A percentile compares a stretch with the other conserved stretches of the same genome.
Evolutionary conservation across 257 asterid genomes (phyloP).

Genomic region (Solanum corneliomulleri): DNA sequence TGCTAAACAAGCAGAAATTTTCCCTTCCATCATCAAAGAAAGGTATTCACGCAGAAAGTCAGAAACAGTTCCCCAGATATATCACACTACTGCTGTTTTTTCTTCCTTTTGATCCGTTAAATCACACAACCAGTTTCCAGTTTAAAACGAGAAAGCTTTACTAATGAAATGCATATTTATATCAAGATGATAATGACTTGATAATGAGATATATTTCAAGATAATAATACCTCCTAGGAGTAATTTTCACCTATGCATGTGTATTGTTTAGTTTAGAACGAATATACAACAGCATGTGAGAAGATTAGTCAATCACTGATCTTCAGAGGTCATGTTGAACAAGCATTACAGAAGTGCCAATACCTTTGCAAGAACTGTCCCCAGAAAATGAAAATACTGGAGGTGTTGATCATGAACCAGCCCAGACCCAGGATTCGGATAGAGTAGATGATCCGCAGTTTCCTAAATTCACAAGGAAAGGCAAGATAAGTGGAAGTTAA

Average conservation of each 20-base stretch:
- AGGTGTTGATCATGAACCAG: slow-evolving; percentile 83
- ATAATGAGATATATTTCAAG: not conserved
- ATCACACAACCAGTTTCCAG: not conserved
- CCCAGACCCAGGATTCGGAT: slow-evolving; percentile 98
- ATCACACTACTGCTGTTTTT: not conserved
- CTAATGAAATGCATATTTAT: not conserved
- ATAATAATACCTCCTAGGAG: not conserved
- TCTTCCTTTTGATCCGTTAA: not conserved
- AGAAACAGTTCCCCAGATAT: not conserved
- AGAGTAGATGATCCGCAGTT: slow-evolving; percentile 88
- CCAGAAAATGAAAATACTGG: slow-evolving; percentile 86
- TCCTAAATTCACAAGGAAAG: slow-evolving; percentile 43
- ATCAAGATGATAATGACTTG: not conserved
- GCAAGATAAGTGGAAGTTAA: not conserved
- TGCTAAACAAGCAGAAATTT: not conserved
- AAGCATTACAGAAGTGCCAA: slow-evolving; percentile 2
- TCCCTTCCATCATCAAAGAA: not conserved
- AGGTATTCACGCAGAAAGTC: not conserved
- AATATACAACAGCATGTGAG: not conserved
- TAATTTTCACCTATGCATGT: not conserved
- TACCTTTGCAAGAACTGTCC: slow-evolving; percentile 97
- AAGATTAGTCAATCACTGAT: not conserved
- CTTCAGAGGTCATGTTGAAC: not conserved
- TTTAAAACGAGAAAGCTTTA: not conserved
- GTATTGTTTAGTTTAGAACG: not conserved